phyloP scores from a whole-genome alignment of 1,139 yeast species.

The Kurtzmaniella quercitrusa region DNA sequence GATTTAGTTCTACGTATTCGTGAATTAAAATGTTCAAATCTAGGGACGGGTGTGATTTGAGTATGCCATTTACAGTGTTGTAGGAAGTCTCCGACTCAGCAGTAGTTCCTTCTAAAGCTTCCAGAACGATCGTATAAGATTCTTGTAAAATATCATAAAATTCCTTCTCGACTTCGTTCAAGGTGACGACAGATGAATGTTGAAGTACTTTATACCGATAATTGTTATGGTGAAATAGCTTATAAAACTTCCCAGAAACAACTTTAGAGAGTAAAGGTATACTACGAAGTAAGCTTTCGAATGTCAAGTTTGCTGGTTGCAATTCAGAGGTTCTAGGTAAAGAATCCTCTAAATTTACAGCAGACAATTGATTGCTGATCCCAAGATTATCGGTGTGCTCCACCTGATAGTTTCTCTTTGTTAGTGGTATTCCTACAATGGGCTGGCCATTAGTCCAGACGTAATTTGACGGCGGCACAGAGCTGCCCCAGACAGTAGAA shows the following conservation, averaged over 20 bases:
- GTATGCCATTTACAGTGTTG: conserved; percentile 27
- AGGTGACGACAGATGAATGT: conserved; percentile 24
- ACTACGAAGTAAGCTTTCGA: conserved; percentile 42
- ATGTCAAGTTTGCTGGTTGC: conserved; percentile 16
- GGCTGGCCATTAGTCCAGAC: neutral
- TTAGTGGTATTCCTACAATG: neutral
- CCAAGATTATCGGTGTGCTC: neutral
- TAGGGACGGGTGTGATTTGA: conserved; percentile 37
- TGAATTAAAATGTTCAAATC: conserved; percentile 57
- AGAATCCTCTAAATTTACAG: neutral
- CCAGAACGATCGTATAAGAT: conserved; percentile 38
- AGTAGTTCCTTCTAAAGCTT: conserved; percentile 33
- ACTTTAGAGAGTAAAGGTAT: conserved; percentile 44
- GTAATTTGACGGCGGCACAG: neutral
- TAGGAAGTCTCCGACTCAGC: conserved; percentile 35
- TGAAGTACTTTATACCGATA: conserved; percentile 29
- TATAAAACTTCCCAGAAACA: conserved; percentile 43
- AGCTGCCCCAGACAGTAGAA: conserved; percentile 23
- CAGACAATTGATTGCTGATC: neutral
- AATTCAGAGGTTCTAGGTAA: neutral
- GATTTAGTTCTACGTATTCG: conserved; percentile 64
- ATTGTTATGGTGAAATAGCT: conserved; percentile 43
- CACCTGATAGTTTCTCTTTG: neutral
- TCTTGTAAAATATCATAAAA: conserved; percentile 33
- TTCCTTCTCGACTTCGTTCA: conserved; percentile 26